phyloP scores from a whole-genome alignment of 257 asterid species.

The Jacaranda mimosifolia region DNA sequence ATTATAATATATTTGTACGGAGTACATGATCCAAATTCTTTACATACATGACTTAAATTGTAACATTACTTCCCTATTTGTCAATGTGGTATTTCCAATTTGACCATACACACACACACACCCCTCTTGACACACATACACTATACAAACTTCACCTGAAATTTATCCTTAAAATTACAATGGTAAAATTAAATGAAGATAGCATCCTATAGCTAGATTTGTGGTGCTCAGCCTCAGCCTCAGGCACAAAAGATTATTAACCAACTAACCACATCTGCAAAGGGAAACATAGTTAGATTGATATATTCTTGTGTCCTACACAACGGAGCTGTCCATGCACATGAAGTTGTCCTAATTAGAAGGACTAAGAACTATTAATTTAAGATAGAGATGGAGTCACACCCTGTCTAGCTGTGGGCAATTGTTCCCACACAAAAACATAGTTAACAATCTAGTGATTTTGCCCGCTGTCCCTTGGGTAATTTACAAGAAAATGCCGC shows the following conservation, averaged over 20 bases:
- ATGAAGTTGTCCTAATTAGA: slow-evolving; percentile 23
- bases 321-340: slow-evolving; percentile 23
- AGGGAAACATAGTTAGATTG: background rate
- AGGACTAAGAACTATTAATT: background rate
- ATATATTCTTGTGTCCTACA: slow-evolving; percentile 31
- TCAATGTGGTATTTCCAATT: background rate
- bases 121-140: too few species aligned
- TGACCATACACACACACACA: background rate
- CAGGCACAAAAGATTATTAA: background rate
- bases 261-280: slow-evolving; percentile 1
- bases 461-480: background rate
- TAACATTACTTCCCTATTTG: background rate
- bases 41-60: background rate
- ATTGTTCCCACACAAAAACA: background rate
- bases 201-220: slow-evolving; percentile 27
- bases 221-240: background rate
- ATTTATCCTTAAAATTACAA: background rate
- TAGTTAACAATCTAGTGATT: too few species aligned
- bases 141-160: background rate
- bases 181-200: background rate
- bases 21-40: too few species aligned
- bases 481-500: background rate
- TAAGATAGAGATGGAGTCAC: background rate
- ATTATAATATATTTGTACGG: too few species aligned
- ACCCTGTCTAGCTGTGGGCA: background rate